These are phyloP conservation scores for Eucalyptus brandiana DNA, from an alignment of 345 rosid genomes.

Conservation along the genomic window DNA sequence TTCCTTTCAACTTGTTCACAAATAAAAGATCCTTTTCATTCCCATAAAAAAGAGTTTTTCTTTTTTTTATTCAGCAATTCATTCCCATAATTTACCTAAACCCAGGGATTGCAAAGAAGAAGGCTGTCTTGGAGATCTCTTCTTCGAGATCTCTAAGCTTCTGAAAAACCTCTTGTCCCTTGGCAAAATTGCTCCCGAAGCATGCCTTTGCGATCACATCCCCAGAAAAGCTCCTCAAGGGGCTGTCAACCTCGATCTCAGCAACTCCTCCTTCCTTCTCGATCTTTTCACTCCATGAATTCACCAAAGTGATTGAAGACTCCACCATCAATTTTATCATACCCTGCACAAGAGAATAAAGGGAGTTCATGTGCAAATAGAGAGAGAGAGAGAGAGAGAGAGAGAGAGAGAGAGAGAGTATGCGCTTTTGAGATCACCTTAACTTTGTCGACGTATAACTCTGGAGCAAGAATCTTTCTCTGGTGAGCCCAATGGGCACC, in stretches of 20 bases:
- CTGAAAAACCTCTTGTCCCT: constrained; percentile 30
- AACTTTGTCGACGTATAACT: constrained; percentile 6
- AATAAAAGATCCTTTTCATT: no score
- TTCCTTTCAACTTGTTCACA: neutral
- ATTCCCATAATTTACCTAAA: neutral
- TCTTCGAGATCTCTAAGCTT: constrained; percentile 19
- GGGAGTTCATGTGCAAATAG: neutral
- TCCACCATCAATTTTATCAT: no score
- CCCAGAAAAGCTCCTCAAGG: no score
- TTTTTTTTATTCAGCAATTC: neutral
- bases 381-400: no score
- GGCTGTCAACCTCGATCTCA: no score
- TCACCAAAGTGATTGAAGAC: no score
- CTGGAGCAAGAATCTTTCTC: constrained; percentile 14
- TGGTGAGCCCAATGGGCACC: constrained; percentile 18
- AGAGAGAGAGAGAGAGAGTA: neutral
- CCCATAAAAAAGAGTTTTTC: no score
- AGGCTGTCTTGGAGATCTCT: neutral
- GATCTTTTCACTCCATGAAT: no score
- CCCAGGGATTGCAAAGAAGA: constrained; percentile 3
- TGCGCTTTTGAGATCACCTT: neutral
- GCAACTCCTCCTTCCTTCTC: no score
- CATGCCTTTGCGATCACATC: constrained; percentile 5
- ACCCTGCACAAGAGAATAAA: no score
- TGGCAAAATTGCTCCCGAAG: constrained; percentile 30